These are phyloP conservation scores for Rhypophila decipiens DNA, from an alignment of 495 filamentous ascomycete species.

Conservation along the genomic window DNA sequence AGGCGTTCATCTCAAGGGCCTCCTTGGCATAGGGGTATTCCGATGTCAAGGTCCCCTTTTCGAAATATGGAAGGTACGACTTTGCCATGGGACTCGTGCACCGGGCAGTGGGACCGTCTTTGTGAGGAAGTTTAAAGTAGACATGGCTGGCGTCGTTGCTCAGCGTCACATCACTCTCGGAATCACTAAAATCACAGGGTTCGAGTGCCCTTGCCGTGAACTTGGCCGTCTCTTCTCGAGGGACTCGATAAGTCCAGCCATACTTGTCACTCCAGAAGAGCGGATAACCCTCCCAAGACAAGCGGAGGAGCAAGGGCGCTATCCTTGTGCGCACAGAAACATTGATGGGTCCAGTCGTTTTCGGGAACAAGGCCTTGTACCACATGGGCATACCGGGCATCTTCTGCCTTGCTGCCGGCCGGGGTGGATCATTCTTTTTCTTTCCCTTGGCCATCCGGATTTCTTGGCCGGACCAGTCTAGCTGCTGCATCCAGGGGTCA, in stretches of 20 bases:
- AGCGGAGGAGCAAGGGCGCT: constrained; percentile 74
- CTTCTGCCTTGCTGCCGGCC: constrained; percentile 79
- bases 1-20: constrained; percentile 95
- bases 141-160: constrained; percentile 57
- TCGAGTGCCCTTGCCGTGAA: constrained; percentile 66
- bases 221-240: constrained; percentile 50
- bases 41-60: constrained; percentile 77
- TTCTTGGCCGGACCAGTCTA: constrained; percentile 93
- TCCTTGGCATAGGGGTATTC: constrained; percentile 87
- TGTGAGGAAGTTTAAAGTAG: constrained; percentile 95
- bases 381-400: constrained; percentile 90
- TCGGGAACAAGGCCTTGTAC: constrained; percentile 86
- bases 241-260: constrained; percentile 87
- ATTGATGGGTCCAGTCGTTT: constrained; percentile 54
- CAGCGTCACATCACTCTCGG: constrained; percentile 55
- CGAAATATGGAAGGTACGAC: constrained; percentile 82
- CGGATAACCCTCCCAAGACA: constrained; percentile 86
- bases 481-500: constrained; percentile 86
- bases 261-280: constrained; percentile 87
- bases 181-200: constrained; percentile 65
- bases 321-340: constrained; percentile 85
- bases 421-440: constrained; percentile 70
- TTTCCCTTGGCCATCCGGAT: constrained; percentile 87
- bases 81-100: constrained; percentile 86
- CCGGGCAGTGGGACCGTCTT: constrained; percentile 80